Base-by-base conservation (phyloP, 805 yeast species). In the Kluyveromyces lactis region DNA sequence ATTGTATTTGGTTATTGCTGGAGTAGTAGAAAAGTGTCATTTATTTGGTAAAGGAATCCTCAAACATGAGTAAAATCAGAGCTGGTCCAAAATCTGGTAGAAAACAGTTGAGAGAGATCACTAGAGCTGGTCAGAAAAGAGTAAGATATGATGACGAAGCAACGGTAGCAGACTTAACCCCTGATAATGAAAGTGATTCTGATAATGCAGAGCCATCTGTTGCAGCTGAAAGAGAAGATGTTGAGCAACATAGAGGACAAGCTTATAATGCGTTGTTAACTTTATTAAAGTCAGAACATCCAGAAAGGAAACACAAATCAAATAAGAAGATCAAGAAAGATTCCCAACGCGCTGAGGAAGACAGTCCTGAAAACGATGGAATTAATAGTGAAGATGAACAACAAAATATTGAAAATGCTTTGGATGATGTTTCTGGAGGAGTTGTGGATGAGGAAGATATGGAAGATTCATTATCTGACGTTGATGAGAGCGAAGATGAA, bases 191-290 rank as follows among this genome's bases (percentile, higher is more conserved):
- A 1, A 51, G 45, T 18, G 50, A 32, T n/a, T 40, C 27, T 4
- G 44, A 35, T n/a, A 42, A 26, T 6, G 23, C 15, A 12, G 44
- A 40, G 13, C 42, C 41, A 4, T 38, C 34, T 12, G 43, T 27
- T 3, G 45, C 28, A 4, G 52, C 45, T 9, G 53, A 43, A 19
- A 43, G 48, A 8, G 54, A 33, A 32, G 42, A 30, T 33, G 46
- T 23, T 10, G 52, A 52, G 12, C 58, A 49, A 37, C 38, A 40
- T 48, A 52, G 60, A 24, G 68, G 71, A 3, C 65, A 67, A 50
- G 83, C 82, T 0, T 82, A 83, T 57, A 71, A 73, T 48, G 89
- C 90, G 1, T 62, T 83, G 36, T 56, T 83, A 52, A 75, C 85
- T 1, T 66, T 83, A 36, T 65, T 82, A 44, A 70, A 66, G 31